A percentile compares a stretch with the other conserved stretches of the same genome.
Conservation (phyloP, 352 stramenopile species). For the Pythium sukuiense region DNA sequence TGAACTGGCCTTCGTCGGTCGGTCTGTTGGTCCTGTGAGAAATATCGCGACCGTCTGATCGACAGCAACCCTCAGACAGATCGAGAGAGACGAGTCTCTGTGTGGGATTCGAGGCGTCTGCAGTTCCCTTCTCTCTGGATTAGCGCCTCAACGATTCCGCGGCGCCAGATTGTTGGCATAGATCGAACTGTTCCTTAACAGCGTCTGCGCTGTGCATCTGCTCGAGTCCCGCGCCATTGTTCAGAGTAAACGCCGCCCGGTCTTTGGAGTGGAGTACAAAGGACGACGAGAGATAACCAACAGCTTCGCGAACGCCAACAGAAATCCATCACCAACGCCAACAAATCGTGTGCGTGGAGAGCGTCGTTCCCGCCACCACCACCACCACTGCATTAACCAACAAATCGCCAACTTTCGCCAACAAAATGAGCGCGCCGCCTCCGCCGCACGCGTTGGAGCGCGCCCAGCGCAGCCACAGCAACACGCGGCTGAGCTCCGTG, state of each 20-base stretch:
- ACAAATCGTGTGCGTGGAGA: no score
- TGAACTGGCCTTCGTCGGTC: background rate
- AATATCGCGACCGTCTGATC: constrained; percentile 3
- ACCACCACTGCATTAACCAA: background rate
- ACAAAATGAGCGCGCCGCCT: constrained; percentile 4
- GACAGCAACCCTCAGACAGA: background rate
- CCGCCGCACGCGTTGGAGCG: constrained; percentile 12
- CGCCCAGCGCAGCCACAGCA: constrained; percentile 8
- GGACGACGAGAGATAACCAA: constrained; percentile 2
- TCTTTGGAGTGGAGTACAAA: background rate
- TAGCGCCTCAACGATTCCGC: constrained; percentile 8
- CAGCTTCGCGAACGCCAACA: background rate
- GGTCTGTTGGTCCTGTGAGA: background rate
- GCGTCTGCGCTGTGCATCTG: constrained; percentile 2
- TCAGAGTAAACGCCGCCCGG: background rate
- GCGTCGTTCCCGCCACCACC: constrained; percentile 2
- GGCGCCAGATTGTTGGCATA: constrained; percentile 17
- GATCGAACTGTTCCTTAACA: constrained; percentile 7
- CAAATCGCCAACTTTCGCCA: background rate
- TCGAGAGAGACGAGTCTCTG: background rate
- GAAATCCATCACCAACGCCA: constrained; percentile 5
- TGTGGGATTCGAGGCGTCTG: background rate
- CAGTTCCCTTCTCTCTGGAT: background rate
- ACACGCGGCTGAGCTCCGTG: constrained; percentile 14
- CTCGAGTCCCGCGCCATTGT: background rate